phyloP scores from a whole-genome alignment of 306 rosid species.

The Citrullus mucosospermus region DNA sequence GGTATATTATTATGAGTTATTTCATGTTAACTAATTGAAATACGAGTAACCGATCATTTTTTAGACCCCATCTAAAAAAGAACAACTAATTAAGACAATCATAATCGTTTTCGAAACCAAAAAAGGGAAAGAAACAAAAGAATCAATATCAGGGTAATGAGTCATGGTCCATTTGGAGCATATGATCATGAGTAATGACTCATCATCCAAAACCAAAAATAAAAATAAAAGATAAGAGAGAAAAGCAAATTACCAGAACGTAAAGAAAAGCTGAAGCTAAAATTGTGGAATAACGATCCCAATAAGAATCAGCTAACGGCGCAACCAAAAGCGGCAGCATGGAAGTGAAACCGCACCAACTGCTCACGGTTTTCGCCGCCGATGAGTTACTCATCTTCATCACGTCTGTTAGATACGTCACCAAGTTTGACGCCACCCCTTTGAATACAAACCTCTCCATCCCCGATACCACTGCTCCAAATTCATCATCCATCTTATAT shows the following conservation, averaged over 20 bases:
- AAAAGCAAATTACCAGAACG: constrained; percentile 31
- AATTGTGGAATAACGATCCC: constrained; percentile 63
- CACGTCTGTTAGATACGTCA: constrained; percentile 72
- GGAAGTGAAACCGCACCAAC: constrained; percentile 82
- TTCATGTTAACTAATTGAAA: neutral
- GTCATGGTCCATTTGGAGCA: neutral
- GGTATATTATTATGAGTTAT: no score
- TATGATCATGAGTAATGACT: neutral
- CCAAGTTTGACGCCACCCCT: constrained; percentile 81
- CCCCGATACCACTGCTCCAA: constrained; percentile 49
- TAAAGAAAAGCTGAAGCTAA: constrained; percentile 55
- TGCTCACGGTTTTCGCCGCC: constrained; percentile 76
- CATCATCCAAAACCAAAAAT: neutral
- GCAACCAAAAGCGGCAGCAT: constrained; percentile 81
- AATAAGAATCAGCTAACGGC: constrained; percentile 73
- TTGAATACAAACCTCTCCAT: constrained; percentile 91
- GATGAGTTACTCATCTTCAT: constrained; percentile 73
- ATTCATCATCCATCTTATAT: neutral
- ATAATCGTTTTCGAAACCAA: neutral
- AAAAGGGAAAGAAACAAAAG: no score
- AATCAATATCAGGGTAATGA: neutral
- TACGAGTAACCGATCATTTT: neutral
- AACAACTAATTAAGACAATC: neutral
- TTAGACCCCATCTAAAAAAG: neutral
- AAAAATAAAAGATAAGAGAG: neutral